These are phyloP conservation scores for Cyclotella choctawhatcheeana DNA, from an alignment of 108 stramenopile genomes.

Conservation along the genomic window DNA sequence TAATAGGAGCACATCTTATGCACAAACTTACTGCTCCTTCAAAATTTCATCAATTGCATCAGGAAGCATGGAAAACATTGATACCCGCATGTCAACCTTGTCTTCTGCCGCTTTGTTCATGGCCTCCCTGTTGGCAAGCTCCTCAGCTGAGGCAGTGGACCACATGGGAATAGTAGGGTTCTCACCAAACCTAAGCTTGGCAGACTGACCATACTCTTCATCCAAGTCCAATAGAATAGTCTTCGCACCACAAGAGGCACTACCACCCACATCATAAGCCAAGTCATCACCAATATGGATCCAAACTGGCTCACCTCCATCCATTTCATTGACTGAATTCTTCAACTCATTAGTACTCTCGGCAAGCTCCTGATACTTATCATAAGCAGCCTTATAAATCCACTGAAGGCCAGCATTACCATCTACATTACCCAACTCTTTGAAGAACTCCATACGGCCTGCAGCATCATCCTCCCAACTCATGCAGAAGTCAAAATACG, in stretches of 20 bases:
- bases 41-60: slow-evolving; percentile 83
- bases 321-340: slow-evolving; percentile 23
- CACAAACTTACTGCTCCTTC: slow-evolving; percentile 32
- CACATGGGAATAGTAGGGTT: slow-evolving; percentile 66
- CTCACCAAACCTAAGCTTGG: slow-evolving; percentile 73
- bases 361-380: slow-evolving; percentile 73
- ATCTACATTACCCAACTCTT: slow-evolving; percentile 67
- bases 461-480: slow-evolving; percentile 90
- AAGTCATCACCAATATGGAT: slow-evolving; percentile 91
- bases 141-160: slow-evolving; percentile 70
- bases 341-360: slow-evolving; percentile 55
- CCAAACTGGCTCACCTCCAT: slow-evolving; percentile 69
- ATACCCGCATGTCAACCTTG: slow-evolving; percentile 66
- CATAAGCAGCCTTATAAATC: slow-evolving; percentile 87
- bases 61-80: slow-evolving; percentile 67
- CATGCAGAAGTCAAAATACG: slow-evolving; percentile 91
- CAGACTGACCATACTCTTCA: slow-evolving; percentile 76
- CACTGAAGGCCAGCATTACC: slow-evolving; percentile 82
- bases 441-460: slow-evolving; percentile 76
- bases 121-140: slow-evolving; percentile 66
- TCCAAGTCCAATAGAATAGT: slow-evolving; percentile 83
- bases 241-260: slow-evolving; percentile 81
- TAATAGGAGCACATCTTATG: not conserved
- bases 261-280: slow-evolving; percentile 87
- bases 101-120: slow-evolving; percentile 86